These are phyloP conservation scores for Ganoderma leucocontextum DNA, from an alignment of 1,284 basidiomycete genomes.

Conservation along the genomic window DNA sequence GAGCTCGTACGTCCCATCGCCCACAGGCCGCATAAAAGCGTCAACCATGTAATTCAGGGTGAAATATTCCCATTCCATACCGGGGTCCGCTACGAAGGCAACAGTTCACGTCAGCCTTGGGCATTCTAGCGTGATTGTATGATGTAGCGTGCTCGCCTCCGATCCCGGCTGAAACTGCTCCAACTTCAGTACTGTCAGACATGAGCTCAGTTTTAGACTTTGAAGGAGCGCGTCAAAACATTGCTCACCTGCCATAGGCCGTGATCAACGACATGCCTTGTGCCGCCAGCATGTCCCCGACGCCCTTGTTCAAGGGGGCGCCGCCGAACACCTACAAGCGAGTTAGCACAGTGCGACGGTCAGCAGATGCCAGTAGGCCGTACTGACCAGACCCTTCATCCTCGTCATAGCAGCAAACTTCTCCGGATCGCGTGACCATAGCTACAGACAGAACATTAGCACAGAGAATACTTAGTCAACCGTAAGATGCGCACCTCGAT, in stretches of 20 bases:
- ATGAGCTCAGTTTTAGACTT: background rate
- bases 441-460: constrained; percentile 13
- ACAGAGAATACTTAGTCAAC: background rate
- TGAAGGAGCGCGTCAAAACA: background rate
- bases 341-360: background rate
- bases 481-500: constrained; percentile 35
- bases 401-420: constrained; percentile 29
- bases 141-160: background rate
- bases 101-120: background rate
- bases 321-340: constrained; percentile 17
- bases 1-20: constrained; percentile 14
- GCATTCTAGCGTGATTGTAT: no score
- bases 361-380: no score
- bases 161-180: background rate
- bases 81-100: background rate
- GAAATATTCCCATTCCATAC: constrained; percentile 12
- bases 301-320: constrained; percentile 16
- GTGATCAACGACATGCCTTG: constrained; percentile 12
- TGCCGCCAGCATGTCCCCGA: constrained; percentile 12
- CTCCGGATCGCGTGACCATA: constrained; percentile 32
- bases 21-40: background rate
- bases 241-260: constrained; percentile 28
- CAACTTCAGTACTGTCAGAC: constrained; percentile 14
- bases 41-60: background rate
- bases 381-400: constrained; percentile 28